Base-by-base conservation (phyloP, 2,329 filamentous ascomycete genomes). In the Fusarium oxysporum region DNA sequence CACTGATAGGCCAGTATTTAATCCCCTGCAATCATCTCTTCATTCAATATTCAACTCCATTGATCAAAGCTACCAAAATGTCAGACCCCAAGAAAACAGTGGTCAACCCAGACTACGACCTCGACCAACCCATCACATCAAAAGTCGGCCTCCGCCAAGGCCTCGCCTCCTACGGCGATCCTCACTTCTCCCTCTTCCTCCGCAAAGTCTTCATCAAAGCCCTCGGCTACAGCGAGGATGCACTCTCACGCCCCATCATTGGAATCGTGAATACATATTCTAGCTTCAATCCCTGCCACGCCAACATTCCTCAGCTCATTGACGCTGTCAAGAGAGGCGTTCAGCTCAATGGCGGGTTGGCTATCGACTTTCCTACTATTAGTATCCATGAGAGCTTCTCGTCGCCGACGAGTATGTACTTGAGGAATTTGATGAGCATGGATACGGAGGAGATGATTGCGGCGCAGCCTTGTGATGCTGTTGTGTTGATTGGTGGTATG, bases 131-230 rank as follows among this genome's bases (percentile, higher is more conserved):
- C 3, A 87, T 92, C 59, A 82, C 85, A 44, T 80, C 81, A 37
- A 71, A 80, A 50, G 80, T 83, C 0, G 91, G 91, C 11, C 83
- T 93, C 35, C 87, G 90, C 12, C 89, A 90, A 73, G 90, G 89
- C 3, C 85, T 93, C 2, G 87, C 91, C 6, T 89, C 88, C 1
- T 94, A 94, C 73, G 92, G 92, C 48, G 92, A 94, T 73, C 85
- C 91, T 11, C 92, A 93, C 80, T 94, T 94, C 82, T 92, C 91
- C 0, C 86, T 94, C 4, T 94, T 94, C 77, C 85, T 94, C 1
- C 87, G 92, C 38, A 94, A 94, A 76, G 92, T 91, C 30, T 94
- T 94, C 80, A 93, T 94, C 83, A 94, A 94, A 80, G 91, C 92
- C 0, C 85, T 93, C 3, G 92, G 92, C 1, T 94, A 93, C 79